Evolutionary conservation across 73 alveolate genomes (phyloP).

Genomic region (Tetrahymena malaccensis): DNA sequence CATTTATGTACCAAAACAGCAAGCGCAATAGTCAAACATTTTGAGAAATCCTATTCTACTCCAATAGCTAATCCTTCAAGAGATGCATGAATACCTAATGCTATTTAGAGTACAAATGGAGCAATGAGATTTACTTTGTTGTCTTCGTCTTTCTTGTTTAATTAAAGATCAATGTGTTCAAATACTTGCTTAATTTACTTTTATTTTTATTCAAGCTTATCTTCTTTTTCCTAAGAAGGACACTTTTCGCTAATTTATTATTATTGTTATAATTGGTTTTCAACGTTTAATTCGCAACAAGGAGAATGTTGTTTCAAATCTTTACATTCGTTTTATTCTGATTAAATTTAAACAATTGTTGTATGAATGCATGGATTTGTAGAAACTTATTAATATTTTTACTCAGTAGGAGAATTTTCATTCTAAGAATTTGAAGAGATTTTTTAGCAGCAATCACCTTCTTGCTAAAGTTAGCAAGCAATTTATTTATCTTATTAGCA

Average conservation of each 20-base stretch:
- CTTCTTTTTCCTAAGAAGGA: neutral
- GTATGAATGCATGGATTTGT: neutral
- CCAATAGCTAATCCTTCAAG: slow-evolving; percentile 40
- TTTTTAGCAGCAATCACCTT: neutral
- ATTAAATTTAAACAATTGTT: no score
- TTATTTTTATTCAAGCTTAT: neutral
- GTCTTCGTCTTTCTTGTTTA: neutral
- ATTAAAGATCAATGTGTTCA: neutral
- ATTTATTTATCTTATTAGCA: neutral
- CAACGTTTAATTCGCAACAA: neutral
- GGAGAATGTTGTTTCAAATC: neutral
- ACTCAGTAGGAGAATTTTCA: neutral
- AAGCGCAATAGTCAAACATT: slow-evolving; percentile 18
- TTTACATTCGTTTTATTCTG: neutral
- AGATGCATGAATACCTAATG: slow-evolving; percentile 36
- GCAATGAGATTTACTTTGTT: neutral
- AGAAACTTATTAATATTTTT: neutral
- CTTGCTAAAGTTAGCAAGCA: neutral
- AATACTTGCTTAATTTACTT: neutral
- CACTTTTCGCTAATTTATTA: neutral
- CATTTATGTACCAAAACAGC: slow-evolving; percentile 47
- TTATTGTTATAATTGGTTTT: no score
- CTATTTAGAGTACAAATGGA: slow-evolving; percentile 17
- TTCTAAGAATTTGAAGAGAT: neutral
- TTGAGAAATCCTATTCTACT: slow-evolving; percentile 1